Evolutionary conservation across 208 protist species (phyloP), one percentile per base, ranked within the genome.

Genomic region (Pavlovales sp.): DNA sequence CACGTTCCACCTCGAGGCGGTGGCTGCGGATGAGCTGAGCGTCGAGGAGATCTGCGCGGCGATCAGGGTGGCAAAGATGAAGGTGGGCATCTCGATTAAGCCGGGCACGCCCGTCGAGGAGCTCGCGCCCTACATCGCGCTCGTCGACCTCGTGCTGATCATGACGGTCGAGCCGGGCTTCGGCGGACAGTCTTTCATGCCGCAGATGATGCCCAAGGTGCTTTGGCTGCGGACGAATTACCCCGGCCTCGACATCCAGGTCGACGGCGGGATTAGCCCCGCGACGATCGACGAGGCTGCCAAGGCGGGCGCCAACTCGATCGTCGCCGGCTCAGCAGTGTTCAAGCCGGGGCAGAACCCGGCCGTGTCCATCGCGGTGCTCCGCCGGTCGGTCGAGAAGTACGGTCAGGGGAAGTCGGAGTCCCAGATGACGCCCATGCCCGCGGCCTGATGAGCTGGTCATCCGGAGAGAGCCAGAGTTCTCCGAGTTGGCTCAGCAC

Each of bases 131-230:
- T 93, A 94, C 77, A 98, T 97, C 0, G 91, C 92, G n/a, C 90
- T 96, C 30, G 91, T 99, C 18, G 97, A 99, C 92, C 97, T 99
- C 94, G 95, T 99, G 37, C 95, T 99, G 37, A 93, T 98, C 39
- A 99, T 99, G 97, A 99, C 98, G 10, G 98, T 99, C n/a, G 97
- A 99, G 91, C 98, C 98, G 32, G 98, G 98, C 47, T 99, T 99
- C 90, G 98, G 98, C 47, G 98, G 98, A 32, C 98, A 99, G 94
- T 94, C 92, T 0, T 99, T 99, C 91, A 99, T 99, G 96, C 79
- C 86, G 0, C 95, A 99, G 18, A 96, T 97, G 93, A 96, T 99
- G 94, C 91, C 94, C 86, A 99, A 99, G 93, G 97, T 99, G n/a
- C 44, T 40, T 37, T 91, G 93, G 76, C 79, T 99, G 11, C 93